phyloP scores from a whole-genome alignment of 2,329 filamentous ascomycete genomes.

The Diaporthe sp. region DNA sequence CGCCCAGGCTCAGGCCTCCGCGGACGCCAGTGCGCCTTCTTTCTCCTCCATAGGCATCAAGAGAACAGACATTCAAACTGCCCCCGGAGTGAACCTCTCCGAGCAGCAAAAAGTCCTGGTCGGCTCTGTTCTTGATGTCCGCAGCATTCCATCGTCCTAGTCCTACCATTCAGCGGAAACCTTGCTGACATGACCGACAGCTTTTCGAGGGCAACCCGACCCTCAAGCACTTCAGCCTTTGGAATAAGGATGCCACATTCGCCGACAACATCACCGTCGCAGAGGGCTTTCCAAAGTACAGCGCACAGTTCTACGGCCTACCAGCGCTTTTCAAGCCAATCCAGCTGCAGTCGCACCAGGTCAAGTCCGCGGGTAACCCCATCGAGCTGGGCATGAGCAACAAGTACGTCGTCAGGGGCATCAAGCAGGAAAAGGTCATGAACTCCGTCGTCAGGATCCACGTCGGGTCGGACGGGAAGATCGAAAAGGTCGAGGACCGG shows the following conservation, averaged over 20 bases:
- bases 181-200: slow-evolving; percentile 39
- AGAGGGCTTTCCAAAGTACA: slow-evolving; percentile 61
- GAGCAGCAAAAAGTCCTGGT: slow-evolving; percentile 64
- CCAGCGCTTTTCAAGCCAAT: slow-evolving; percentile 68
- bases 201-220: slow-evolving; percentile 70
- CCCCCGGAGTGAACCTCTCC: slow-evolving; percentile 60
- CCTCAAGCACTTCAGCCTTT: slow-evolving; percentile 67
- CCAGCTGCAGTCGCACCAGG: slow-evolving; percentile 62
- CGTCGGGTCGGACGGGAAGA: slow-evolving; percentile 46
- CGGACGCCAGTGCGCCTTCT: slow-evolving; percentile 32
- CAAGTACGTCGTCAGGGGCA: slow-evolving; percentile 48
- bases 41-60: slow-evolving; percentile 54
- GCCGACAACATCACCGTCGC: slow-evolving; percentile 69
- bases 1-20: slow-evolving; percentile 39
- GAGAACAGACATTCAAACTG: slow-evolving; percentile 64
- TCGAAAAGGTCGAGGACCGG: slow-evolving; percentile 48
- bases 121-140: slow-evolving; percentile 67
- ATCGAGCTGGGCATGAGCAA: slow-evolving; percentile 62
- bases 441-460: slow-evolving; percentile 45
- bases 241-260: slow-evolving; percentile 68
- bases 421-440: slow-evolving; percentile 46
- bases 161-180: background rate
- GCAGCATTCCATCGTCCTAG: slow-evolving; percentile 4
- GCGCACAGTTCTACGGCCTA: slow-evolving; percentile 67
- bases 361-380: slow-evolving; percentile 67